Evolutionary conservation across 2,329 filamentous ascomycete species (phyloP).

Genomic region (Penicillium carneum): DNA sequence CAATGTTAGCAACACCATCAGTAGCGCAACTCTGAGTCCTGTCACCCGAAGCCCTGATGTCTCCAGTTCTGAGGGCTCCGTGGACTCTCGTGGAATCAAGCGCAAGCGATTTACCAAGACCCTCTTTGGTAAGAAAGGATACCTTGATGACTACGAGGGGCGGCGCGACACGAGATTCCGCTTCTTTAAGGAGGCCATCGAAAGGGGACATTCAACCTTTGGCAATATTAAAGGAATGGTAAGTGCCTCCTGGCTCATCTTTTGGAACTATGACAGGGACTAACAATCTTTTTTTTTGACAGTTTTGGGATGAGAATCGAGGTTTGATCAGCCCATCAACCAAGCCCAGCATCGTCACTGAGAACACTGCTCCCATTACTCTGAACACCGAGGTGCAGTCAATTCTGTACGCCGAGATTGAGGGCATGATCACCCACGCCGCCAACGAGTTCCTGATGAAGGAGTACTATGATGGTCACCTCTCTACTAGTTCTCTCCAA

Average conservation of each 20-base stretch:
- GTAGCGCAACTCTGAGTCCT: not conserved
- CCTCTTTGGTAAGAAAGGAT: constrained; percentile 53
- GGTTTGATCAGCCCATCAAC: not conserved
- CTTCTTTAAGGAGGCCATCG: not conserved
- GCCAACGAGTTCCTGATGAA: constrained; percentile 56
- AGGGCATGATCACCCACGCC: constrained; percentile 55
- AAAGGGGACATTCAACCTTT: constrained; percentile 7
- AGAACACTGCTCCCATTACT: constrained; percentile 48
- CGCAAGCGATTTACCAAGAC: constrained; percentile 43
- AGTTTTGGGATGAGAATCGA: not conserved
- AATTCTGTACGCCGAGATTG: constrained; percentile 55
- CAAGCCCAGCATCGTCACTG: constrained; percentile 4
- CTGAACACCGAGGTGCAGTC: constrained; percentile 52
- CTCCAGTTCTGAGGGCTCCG: not conserved
- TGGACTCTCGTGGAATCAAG: not conserved
- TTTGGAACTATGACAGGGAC: not conserved
- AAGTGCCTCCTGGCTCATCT: not conserved
- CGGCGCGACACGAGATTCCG: not conserved
- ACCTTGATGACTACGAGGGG: constrained; percentile 34
- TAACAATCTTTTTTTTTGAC: not conserved
- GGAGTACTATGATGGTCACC: constrained; percentile 51
- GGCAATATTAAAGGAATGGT: constrained; percentile 5
- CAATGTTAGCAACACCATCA: too few relatives aligned
- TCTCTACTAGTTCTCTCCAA: constrained; percentile 51
- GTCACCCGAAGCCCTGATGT: not conserved